phyloP scores from a whole-genome alignment of 306 rosid genomes.

The Pyrus bretschneideri region DNA sequence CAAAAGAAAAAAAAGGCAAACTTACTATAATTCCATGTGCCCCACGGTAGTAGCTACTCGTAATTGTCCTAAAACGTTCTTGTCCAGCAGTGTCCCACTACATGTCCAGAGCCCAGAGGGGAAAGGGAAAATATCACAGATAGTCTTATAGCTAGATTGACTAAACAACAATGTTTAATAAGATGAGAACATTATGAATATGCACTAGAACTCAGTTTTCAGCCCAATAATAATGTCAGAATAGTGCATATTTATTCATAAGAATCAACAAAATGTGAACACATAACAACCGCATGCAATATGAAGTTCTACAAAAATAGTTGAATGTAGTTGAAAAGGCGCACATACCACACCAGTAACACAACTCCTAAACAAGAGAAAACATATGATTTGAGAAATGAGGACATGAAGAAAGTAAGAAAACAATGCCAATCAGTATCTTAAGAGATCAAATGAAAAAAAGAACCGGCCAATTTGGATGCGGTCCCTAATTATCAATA shows the following conservation, averaged over 20 bases:
- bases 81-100: conserved; percentile 58
- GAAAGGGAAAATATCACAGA: neutral
- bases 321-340: neutral
- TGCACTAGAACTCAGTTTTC: neutral
- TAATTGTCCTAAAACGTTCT: conserved; percentile 54
- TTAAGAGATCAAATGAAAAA: neutral
- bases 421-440: neutral
- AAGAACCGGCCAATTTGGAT: neutral
- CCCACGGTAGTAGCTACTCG: conserved; percentile 59
- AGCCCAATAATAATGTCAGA: neutral
- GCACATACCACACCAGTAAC: neutral
- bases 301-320: neutral
- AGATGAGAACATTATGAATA: neutral
- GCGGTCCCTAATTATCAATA: too few relatives aligned
- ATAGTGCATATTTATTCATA: neutral
- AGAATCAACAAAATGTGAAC: neutral
- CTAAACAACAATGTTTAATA: neutral
- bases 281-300: neutral
- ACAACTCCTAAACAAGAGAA: neutral
- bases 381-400: neutral
- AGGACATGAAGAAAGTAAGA: neutral
- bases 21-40: conserved; percentile 57
- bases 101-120: neutral
- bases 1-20: neutral
- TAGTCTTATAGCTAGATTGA: neutral